Conservation (phyloP, 2,329 filamentous ascomycete species). For the Simplicillium sp. region DNA sequence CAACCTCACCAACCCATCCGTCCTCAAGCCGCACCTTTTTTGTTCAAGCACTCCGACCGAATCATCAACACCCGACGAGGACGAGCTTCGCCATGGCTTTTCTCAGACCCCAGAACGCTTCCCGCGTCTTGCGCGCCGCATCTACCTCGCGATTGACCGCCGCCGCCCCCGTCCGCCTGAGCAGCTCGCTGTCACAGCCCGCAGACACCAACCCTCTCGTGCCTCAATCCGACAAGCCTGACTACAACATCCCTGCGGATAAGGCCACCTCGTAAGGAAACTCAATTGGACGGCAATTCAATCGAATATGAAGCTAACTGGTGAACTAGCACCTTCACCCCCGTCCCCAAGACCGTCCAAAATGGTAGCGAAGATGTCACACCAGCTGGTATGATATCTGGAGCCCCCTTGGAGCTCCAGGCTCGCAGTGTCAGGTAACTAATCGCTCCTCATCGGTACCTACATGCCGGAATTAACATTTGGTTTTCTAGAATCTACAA, state of each 20-base stretch:
- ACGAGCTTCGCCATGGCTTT: constrained; percentile 49
- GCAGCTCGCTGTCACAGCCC: constrained; percentile 39
- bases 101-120: constrained; percentile 47
- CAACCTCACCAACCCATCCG: no score
- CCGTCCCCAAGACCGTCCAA: constrained; percentile 80
- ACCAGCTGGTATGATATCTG: constrained; percentile 79
- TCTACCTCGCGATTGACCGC: constrained; percentile 24
- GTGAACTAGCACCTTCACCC: constrained; percentile 67
- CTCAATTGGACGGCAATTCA: neutral
- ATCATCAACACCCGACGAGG: constrained; percentile 3
- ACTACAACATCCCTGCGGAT: constrained; percentile 74
- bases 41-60: neutral
- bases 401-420: constrained; percentile 88
- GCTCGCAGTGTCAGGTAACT: constrained; percentile 86
- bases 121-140: constrained; percentile 40
- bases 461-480: neutral
- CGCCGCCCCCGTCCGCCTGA: constrained; percentile 41
- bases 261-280: constrained; percentile 74
- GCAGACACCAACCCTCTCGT: constrained; percentile 26
- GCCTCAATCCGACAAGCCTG: constrained; percentile 55
- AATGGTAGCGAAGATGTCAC: constrained; percentile 79
- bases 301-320: constrained; percentile 7
- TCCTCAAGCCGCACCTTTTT: no score
- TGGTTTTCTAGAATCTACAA: constrained; percentile 66
- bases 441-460: constrained; percentile 2